These are phyloP conservation scores for Acacia concinna DNA, from an alignment of 331 rosid species.

Conservation along the genomic window DNA sequence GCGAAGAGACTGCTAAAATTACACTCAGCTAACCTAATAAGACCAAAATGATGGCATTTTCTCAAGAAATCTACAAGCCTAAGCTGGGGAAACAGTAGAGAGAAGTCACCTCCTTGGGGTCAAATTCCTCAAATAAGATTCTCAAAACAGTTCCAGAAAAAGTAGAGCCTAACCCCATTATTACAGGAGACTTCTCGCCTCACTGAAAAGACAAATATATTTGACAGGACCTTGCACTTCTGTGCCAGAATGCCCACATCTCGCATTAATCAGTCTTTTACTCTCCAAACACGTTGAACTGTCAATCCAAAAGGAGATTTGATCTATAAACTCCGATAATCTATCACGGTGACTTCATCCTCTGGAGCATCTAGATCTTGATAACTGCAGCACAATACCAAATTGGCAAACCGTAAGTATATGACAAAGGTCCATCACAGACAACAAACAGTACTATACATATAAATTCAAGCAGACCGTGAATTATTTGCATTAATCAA, in stretches of 20 bases:
- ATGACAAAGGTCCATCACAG: constrained; percentile 11
- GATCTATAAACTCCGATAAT: constrained; percentile 87
- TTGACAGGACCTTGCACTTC: constrained; percentile 15
- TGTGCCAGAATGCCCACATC: constrained; percentile 10
- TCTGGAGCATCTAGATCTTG: constrained; percentile 97
- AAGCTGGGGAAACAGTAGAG: not conserved
- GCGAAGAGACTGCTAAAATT: not conserved
- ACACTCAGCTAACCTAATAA: not conserved
- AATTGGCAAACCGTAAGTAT: constrained; percentile 10
- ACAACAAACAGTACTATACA: not conserved
- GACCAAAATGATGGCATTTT: constrained; percentile 2
- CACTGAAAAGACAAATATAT: not conserved
- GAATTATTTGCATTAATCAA: constrained; percentile 15
- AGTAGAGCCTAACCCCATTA: not conserved
- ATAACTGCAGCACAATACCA: constrained; percentile 61
- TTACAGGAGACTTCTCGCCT: constrained; percentile 13
- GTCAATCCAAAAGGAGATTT: not conserved
- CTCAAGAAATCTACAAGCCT: constrained; percentile 19
- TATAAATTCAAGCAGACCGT: not conserved
- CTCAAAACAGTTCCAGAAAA: not conserved
- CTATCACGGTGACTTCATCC: constrained; percentile 97
- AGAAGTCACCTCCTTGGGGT: not conserved
- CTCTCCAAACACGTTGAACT: not conserved
- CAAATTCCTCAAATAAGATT: not conserved
- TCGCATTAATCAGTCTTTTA: not conserved